Evolutionary conservation across 805 yeast genomes (phyloP).

Genomic region (Candida fluviatilis): DNA sequence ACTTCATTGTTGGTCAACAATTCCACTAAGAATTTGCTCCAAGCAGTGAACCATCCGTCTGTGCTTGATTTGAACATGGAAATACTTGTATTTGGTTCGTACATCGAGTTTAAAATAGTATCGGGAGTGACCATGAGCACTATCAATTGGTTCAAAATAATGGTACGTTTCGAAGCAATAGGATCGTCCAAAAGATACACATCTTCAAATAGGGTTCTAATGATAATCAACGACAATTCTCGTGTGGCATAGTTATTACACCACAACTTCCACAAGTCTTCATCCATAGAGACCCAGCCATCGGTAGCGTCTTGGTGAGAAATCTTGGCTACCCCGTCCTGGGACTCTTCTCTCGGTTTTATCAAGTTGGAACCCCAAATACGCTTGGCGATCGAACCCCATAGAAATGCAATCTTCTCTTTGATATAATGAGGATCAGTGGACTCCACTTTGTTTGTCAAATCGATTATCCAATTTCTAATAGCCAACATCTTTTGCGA

Average conservation of each 20-base stretch:
- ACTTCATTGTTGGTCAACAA: slow-evolving; percentile 27
- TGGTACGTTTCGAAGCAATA: slow-evolving; percentile 73
- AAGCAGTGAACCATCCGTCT: slow-evolving; percentile 84
- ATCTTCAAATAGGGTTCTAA: slow-evolving; percentile 89
- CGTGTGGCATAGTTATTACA: slow-evolving; percentile 55
- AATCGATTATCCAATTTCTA: slow-evolving; percentile 80
- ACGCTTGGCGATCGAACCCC: slow-evolving; percentile 90
- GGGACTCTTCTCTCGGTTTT: slow-evolving; percentile 22
- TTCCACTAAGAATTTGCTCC: slow-evolving; percentile 47
- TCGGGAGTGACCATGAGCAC: slow-evolving; percentile 79
- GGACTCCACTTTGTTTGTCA: slow-evolving; percentile 54
- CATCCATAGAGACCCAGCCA: slow-evolving; percentile 90
- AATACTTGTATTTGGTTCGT: slow-evolving; percentile 62
- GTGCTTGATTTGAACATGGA: slow-evolving; percentile 60
- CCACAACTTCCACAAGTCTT: slow-evolving; percentile 74
- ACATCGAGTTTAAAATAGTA: slow-evolving; percentile 54
- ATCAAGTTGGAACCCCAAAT: slow-evolving; percentile 80
- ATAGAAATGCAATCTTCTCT: slow-evolving; percentile 83
- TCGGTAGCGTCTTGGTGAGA: slow-evolving; percentile 48
- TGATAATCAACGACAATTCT: slow-evolving; percentile 72
- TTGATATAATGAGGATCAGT: slow-evolving; percentile 84
- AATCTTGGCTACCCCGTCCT: slow-evolving; percentile 11
- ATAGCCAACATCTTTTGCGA: slow-evolving; percentile 59
- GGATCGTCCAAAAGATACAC: slow-evolving; percentile 89
- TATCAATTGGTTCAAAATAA: slow-evolving; percentile 75